Evolutionary conservation across 2,329 filamentous ascomycete genomes (phyloP), one percentile per base, ranked within the genome.

Genomic region (Aspergillus calidoustus): DNA sequence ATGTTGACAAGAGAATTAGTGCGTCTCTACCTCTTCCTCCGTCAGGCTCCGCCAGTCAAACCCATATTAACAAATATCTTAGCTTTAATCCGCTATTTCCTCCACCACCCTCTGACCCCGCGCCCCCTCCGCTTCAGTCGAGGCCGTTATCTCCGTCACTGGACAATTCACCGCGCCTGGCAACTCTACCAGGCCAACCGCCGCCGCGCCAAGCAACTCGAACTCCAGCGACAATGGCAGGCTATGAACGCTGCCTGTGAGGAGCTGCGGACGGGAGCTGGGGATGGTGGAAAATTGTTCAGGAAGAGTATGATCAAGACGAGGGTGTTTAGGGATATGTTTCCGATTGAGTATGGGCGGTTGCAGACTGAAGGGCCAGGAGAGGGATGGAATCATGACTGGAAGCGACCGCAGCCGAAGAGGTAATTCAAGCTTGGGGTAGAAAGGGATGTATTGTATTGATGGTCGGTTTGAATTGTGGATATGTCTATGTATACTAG

Each of bases 101-200:
- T 91, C 69, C 79, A 84, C 71, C 89, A 91, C 76, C 87, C 88
- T 2, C 79, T 85, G 31, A 90, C 87, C 7, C 89, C 89, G 0
- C 87, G 89, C 13, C 93, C 95, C 0, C 86, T 99, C 67, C 90
- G 92, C 71, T 93, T 98, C 86, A 92, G 88, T 46, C 92, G 94
- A 70, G 91, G 90, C 78, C 89, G 95, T 60, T 86, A 88, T 78
- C 88, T 99, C 66, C 91, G 95, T 51, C 95, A 99, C 84, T 99
- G 95, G 95, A 98, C 95, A 55, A 98, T 99, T 78, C 93, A 98
- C 83, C 93, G 95, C 70, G 94, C 94, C 23, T 98, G 93, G 92
- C 85, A 91, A 71, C 84, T 98, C 31, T 90, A 90, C 80, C 88
- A 89, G 71, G 85, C 89, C 69, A 86, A 91, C 74, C 84, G 88